Evolutionary conservation across 495 filamentous ascomycete species (phyloP), one percentile per base, ranked within the genome.

Genomic region (Tetracladium marchalianum): DNA sequence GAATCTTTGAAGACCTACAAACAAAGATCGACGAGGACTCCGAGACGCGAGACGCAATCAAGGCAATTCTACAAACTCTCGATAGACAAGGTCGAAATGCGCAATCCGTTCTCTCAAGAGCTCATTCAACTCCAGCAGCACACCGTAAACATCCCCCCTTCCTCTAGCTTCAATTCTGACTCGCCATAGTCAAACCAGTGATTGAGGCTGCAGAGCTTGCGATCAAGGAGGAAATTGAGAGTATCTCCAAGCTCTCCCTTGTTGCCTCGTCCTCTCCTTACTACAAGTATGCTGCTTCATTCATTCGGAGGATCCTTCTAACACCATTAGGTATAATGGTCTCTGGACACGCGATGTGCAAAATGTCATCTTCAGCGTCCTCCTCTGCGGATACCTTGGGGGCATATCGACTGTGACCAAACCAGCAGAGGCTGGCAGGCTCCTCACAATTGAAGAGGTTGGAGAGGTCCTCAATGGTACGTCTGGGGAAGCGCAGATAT

Each of bases 1-100:
- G 68, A 24, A 89, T 97, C 56, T 96, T 97, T 62, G 81, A 88
- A 51, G 72, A 82, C 57, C 81, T 98, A 46, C 90, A 95, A 62
- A 66, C 76, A 37, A 89, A 88, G 59, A 85, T 95, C 54, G 93
- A 98, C 57, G 82, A 90, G 58, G 92, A 98, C 64, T 69, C 74
- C 13, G 67, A 71, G 35, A 75, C 92, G 39, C 80, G 85, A 53
- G 90, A 96, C 70, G 81, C 86, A 58, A 73, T 98, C 24, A 76
- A 82, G 41, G 81, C 88, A 18, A 82, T 94, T 49, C 71, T 90
- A 41, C 81, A 89, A 56, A 73, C 71, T 17, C 75, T 96, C 11
- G 86, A 90, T 43, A 65, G 66, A 43, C 48, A 65, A 64, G 76
- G 72, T 18, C 75, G 86, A 50, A 77, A 72, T 46, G 82, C 84